Evolutionary conservation across 352 stramenopile genomes (phyloP), one percentile per base, ranked within the genome.

Genomic region (Phytopythium chamaehyphon): DNA sequence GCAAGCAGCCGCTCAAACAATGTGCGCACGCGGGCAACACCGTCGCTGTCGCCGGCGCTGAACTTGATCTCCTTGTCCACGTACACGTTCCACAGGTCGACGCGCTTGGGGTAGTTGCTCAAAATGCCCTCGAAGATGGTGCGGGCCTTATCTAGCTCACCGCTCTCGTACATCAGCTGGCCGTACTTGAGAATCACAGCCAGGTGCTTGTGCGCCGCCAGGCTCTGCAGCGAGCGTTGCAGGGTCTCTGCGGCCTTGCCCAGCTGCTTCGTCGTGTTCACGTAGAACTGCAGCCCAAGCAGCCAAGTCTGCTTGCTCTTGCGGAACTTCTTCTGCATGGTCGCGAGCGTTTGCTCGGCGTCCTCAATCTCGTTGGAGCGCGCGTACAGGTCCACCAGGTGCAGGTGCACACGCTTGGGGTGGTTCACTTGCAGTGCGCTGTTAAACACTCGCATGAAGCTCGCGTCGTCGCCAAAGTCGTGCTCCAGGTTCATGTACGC

Each of bases 31-130:
- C 86, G 68, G 1, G 70, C 74, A 2, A 85, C 66, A 33, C 45
- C 44, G 3, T 28, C 44, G 44, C 11, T 22, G 15, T 12, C 28
- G 33, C 92, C 84, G 53, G 71, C 67, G 42, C 92, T 80, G 42
- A 86, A 93, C 73, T 98, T 98, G 54, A 98, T 85, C 76, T 99
- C 96, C 72, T 98, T 98, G 69, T 99, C 96, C 62, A 98, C 60
- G 69, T 98, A 98, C 19, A 99, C 92, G 71, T 97, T 98, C 71
- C 96, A 93, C 22, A 99, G 61, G 68, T 99, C 96, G 56, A 98
- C 84, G 23, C 94, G 90, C 73, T 98, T 99, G 15, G 90, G 88
- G 76, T 98, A 94, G 62, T 97, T 98, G 36, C 83, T 70, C 38
- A 98, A 51, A 12, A 99, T 73, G 28, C 90, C 90, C 56, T 98